A percentile compares a stretch with the other conserved stretches of the same genome.
Conservation (phyloP, 768 basidiomycete genomes). For the Udeniomyces megalosporus region DNA sequence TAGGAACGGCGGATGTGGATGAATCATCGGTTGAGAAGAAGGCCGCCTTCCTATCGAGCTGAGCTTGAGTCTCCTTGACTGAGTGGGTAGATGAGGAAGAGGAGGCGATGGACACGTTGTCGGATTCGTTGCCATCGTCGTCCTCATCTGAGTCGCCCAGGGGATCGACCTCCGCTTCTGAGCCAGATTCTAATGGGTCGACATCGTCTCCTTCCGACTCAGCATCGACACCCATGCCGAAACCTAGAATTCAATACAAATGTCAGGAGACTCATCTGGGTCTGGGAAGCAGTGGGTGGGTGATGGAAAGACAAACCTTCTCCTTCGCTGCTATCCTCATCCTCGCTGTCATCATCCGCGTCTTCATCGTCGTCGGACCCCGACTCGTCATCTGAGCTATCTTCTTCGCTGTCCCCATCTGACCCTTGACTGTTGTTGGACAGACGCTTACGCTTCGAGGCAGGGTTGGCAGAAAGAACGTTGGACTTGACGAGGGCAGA, state of each 20-base stretch:
- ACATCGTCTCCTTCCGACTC: constrained; percentile 27
- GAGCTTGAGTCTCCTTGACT: constrained; percentile 43
- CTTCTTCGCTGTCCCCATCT: constrained; percentile 23
- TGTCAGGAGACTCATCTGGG: no score
- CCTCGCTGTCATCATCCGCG: constrained; percentile 17
- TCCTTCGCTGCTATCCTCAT: constrained; percentile 18
- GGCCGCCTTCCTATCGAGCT: constrained; percentile 59
- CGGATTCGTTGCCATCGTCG: constrained; percentile 32
- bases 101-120: constrained; percentile 32
- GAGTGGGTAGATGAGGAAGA: constrained; percentile 49
- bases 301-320: background rate
- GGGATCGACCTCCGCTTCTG: constrained; percentile 9
- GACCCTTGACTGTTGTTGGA: background rate
- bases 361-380: constrained; percentile 17
- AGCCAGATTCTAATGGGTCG: constrained; percentile 8
- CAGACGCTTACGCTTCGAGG: constrained; percentile 18
- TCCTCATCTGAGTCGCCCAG: constrained; percentile 8
- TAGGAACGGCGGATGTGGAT: constrained; percentile 23
- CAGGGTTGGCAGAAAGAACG: constrained; percentile 16
- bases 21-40: constrained; percentile 52
- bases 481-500: constrained; percentile 32
- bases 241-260: constrained; percentile 3
- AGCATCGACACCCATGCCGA: constrained; percentile 18
- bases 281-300: no score
- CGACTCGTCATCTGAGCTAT: constrained; percentile 18